Base-by-base conservation (phyloP, 169 alveolate species). In the Pseudocohnilembus persalinus region DNA sequence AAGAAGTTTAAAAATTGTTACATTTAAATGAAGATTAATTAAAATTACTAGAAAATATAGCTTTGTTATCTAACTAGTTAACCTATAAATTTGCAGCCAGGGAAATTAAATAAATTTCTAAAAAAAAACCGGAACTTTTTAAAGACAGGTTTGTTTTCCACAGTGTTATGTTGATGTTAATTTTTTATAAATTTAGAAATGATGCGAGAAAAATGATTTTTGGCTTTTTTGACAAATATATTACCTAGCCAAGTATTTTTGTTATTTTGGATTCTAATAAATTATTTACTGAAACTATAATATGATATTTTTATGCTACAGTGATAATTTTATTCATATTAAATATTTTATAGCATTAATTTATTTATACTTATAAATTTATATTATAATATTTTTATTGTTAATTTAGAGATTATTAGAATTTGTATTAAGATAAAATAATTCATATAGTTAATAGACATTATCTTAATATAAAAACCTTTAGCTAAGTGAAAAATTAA, bases 31-130 rank as follows among this genome's bases (percentile, higher is more conserved):
- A 82, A 73, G 80, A 86, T 27, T 83, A 92, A 73, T 74, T 74
- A 49, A 90, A 89, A 30, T 63, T 87, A 0, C n/a, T 86, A 29
- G 83, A 86, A 31, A 86, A 88, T 31, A 81, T 88, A 24, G 88
- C 89, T 0, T 65, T 83, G 35, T 32, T 88, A 81, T 77, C 88
- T 26, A 88, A 82, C 76, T 79, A 79, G 25, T 72, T 88, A 0
- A 88, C 83, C 32, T 76, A 31, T 29, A 88, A 73, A 65, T 85
- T 83, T 29, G 92, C 90, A 0, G 86, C 78, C 26, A 84, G 74
- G 33, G 92, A 88, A 76, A 74, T 88, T 1, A 84, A 77, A 78
- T 49, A 84, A 29, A 75, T 78, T 31, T 31, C 75, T 24, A 84
- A 81, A 25, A 33, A 65, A 11, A 84, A 84, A 30, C 84, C 84